Conservation (phyloP, 257 asterid species). For the Nicotiana tabacum region DNA sequence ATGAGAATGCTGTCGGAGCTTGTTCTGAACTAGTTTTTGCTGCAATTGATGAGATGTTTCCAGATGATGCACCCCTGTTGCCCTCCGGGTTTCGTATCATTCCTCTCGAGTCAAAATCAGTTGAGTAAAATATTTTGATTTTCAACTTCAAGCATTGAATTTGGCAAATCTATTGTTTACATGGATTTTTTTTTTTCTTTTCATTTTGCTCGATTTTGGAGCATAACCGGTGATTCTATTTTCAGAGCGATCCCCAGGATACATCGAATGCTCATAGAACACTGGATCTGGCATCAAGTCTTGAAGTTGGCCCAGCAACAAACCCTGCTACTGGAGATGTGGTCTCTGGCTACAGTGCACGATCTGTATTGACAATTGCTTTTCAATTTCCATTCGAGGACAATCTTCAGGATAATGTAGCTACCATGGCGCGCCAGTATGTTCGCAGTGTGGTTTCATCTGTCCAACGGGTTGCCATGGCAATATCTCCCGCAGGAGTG, state of each 20-base stretch:
- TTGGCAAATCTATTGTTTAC: background rate
- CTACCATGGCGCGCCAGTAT: slow-evolving; percentile 86
- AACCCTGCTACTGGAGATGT: slow-evolving; percentile 26
- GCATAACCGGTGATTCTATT: slow-evolving; percentile 11
- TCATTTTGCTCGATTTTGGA: no score
- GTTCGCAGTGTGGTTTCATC: slow-evolving; percentile 92
- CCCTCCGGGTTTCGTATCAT: slow-evolving; percentile 97
- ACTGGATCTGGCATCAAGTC: slow-evolving; percentile 74
- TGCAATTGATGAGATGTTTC: slow-evolving; percentile 94
- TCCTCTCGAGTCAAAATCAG: slow-evolving; percentile 84
- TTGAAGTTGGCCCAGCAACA: slow-evolving; percentile 59
- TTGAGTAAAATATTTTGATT: slow-evolving; percentile 27
- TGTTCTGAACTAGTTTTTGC: slow-evolving; percentile 96
- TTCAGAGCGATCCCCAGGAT: slow-evolving; percentile 45
- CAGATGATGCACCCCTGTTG: slow-evolving; percentile 79
- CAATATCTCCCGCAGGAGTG: slow-evolving; percentile 73
- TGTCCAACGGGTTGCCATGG: slow-evolving; percentile 92
- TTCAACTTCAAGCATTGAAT: background rate
- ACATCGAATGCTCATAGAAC: slow-evolving; percentile 48
- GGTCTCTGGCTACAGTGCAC: slow-evolving; percentile 37
- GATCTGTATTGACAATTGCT: slow-evolving; percentile 85
- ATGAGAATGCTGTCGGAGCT: slow-evolving; percentile 82
- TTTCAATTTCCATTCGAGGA: slow-evolving; percentile 94
- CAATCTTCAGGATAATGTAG: slow-evolving; percentile 74
- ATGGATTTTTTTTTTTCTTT: no score